A percentile compares a stretch with the other conserved stretches of the same genome.
These are phyloP conservation scores for Canna indica DNA, from an alignment of 176 grass and related monocot genomes.

Conservation along the genomic window DNA sequence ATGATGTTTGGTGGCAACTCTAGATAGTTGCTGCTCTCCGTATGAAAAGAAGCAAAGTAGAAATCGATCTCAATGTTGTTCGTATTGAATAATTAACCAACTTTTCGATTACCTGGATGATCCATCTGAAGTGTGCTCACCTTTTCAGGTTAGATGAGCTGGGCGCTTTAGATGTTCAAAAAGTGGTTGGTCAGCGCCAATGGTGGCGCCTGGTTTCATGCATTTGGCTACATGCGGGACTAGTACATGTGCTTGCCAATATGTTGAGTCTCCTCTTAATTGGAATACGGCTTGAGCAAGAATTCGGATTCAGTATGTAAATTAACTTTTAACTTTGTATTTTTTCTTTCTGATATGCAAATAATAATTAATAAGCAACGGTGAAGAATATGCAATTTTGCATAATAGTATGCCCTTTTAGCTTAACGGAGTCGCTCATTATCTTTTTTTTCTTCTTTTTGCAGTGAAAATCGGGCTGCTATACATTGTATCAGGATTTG, in stretches of 20 bases:
- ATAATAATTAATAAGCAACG: not conserved
- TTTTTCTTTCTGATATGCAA: not conserved
- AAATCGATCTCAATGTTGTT: no score
- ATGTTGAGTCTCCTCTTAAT: constrained; percentile 66
- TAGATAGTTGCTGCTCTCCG: no score
- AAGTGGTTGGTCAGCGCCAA: constrained; percentile 46
- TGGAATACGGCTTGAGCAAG: constrained; percentile 69
- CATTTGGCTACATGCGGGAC: constrained; percentile 75
- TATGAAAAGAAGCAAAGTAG: no score
- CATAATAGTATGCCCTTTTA: not conserved
- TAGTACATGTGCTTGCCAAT: constrained; percentile 74
- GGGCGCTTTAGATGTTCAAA: constrained; percentile 59
- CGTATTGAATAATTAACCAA: no score
- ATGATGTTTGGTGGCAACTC: no score
- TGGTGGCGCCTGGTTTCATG: constrained; percentile 72
- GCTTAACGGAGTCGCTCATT: not conserved
- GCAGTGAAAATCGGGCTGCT: constrained; percentile 58
- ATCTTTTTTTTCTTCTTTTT: constrained; percentile 11
- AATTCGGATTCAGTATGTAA: constrained; percentile 66
- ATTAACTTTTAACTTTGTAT: not conserved
- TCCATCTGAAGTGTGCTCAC: no score
- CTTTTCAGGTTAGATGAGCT: constrained; percentile 73
- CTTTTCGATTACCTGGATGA: no score
- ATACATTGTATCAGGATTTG: constrained; percentile 66
- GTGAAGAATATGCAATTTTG: not conserved